These are phyloP conservation scores for Daldinia sp. DNA, from an alignment of 2,329 filamentous ascomycete genomes.

Conservation along the genomic window DNA sequence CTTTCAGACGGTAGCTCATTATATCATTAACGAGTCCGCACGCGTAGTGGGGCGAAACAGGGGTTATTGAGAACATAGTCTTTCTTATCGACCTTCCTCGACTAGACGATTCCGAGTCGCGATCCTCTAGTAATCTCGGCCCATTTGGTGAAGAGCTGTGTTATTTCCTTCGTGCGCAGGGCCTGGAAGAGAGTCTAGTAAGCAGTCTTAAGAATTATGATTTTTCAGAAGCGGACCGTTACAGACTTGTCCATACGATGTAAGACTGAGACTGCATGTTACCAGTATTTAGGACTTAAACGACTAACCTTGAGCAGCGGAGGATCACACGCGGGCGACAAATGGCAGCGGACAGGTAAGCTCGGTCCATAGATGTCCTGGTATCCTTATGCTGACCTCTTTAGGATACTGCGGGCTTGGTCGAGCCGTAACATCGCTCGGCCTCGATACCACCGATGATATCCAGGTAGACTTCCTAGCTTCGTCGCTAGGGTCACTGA, in stretches of 20 bases:
- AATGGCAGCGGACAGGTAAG: slow-evolving; percentile 54
- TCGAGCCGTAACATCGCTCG: slow-evolving; percentile 69
- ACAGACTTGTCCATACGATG: slow-evolving; percentile 89
- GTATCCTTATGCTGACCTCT: slow-evolving; percentile 18
- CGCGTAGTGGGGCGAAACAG: slow-evolving; percentile 77
- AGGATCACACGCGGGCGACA: slow-evolving; percentile 61
- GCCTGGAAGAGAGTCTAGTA: slow-evolving; percentile 69
- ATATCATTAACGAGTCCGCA: slow-evolving; percentile 1
- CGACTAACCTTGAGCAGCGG: slow-evolving; percentile 54
- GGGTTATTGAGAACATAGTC: slow-evolving; percentile 86
- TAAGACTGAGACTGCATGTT: slow-evolving; percentile 51
- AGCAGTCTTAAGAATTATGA: slow-evolving; percentile 80
- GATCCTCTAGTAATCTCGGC: slow-evolving; percentile 49
- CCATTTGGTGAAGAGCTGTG: slow-evolving; percentile 74
- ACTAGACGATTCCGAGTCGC: slow-evolving; percentile 48
- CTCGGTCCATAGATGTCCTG: neutral
- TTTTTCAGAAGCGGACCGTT: slow-evolving; percentile 73
- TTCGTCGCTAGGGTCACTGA: slow-evolving; percentile 83
- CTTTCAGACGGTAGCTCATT: neutral
- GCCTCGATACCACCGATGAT: slow-evolving; percentile 61
- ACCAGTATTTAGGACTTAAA: neutral
- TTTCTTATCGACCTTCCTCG: slow-evolving; percentile 93
- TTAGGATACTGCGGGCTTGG: slow-evolving; percentile 79
- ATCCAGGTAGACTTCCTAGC: slow-evolving; percentile 79
- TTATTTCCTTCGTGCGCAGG: slow-evolving; percentile 74